phyloP scores from a whole-genome alignment of 768 basidiomycete species.

The Phallus indusiatus region DNA sequence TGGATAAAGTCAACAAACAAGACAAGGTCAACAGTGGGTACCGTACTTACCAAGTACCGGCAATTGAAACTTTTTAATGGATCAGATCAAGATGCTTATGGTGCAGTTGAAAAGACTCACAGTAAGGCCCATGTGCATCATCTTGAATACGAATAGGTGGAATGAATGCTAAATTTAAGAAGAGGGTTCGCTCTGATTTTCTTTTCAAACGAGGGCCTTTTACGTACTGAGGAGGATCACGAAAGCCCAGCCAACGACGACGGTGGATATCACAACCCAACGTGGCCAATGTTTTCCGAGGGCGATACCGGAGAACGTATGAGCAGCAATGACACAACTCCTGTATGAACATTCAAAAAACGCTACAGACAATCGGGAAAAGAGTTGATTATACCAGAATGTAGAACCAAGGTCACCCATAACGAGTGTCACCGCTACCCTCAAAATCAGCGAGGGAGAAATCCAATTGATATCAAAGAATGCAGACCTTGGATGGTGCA shows the following conservation, averaged over 20 bases:
- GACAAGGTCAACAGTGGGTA: not conserved
- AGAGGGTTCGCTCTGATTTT: too few species aligned
- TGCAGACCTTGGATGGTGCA: constrained; percentile 4
- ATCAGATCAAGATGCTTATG: not conserved
- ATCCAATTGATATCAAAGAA: not conserved
- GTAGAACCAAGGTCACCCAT: constrained; percentile 6
- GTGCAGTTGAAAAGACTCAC: not conserved
- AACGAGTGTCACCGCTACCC: constrained; percentile 1
- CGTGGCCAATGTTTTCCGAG: constrained; percentile 9
- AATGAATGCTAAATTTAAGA: not conserved
- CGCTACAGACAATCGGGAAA: not conserved
- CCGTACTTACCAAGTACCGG: constrained; percentile 1
- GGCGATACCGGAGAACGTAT: constrained; percentile 4
- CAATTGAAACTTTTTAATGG: constrained; percentile 1
- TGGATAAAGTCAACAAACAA: not conserved
- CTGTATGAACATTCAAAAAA: not conserved
- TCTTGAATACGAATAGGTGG: not conserved
- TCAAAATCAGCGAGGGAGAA: not conserved
- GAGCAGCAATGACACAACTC: constrained; percentile 10
- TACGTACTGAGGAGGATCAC: constrained; percentile 1
- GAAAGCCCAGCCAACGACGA: constrained; percentile 2
- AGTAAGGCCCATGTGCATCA: not conserved
- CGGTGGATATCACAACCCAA: not conserved
- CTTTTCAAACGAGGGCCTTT: not conserved
- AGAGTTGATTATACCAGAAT: not conserved